These are phyloP conservation scores for Artemisia annua DNA, from an alignment of 129 eudicot species.

Conservation along the genomic window DNA sequence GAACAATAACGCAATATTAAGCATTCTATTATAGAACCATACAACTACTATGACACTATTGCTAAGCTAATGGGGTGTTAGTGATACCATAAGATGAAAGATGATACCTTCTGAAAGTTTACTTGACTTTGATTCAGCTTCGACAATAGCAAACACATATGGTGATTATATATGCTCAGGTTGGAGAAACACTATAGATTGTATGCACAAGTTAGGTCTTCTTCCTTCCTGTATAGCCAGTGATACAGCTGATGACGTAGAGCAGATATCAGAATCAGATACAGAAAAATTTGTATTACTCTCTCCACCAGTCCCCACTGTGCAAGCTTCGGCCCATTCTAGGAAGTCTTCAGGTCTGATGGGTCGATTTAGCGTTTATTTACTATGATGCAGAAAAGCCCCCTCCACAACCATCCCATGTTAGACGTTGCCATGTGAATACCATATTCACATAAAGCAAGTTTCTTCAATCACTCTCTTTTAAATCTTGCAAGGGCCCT, in stretches of 20 bases:
- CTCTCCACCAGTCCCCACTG: conserved; percentile 38
- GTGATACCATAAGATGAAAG: too few relatives aligned
- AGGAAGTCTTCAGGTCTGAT: conserved; percentile 62
- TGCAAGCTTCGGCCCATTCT: conserved; percentile 29
- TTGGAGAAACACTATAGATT: conserved; percentile 72
- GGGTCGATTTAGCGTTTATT: conserved; percentile 69
- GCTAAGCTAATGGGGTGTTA: too few relatives aligned
- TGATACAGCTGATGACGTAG: conserved; percentile 59
- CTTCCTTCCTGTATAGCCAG: conserved; percentile 54
- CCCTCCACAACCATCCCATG: conserved; percentile 54
- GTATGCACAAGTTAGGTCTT: conserved; percentile 65
- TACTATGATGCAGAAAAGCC: conserved; percentile 71
- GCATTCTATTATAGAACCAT: too few relatives aligned
- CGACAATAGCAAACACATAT: conserved; percentile 61
- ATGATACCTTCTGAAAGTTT: too few relatives aligned
- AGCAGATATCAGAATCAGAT: conserved; percentile 36
- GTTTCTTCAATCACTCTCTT: conserved; percentile 72
- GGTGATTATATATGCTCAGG: conserved; percentile 67
- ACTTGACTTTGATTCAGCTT: conserved; percentile 28
- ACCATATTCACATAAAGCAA: conserved; percentile 70
- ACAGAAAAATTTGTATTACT: conserved; percentile 34
- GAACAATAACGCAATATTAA: too few relatives aligned
- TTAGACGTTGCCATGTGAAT: conserved; percentile 62
- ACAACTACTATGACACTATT: too few relatives aligned
- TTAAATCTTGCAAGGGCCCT: conserved; percentile 58